Evolutionary conservation across 2,329 filamentous ascomycete genomes (phyloP).

Genomic region (Diaporthe batatas): DNA sequence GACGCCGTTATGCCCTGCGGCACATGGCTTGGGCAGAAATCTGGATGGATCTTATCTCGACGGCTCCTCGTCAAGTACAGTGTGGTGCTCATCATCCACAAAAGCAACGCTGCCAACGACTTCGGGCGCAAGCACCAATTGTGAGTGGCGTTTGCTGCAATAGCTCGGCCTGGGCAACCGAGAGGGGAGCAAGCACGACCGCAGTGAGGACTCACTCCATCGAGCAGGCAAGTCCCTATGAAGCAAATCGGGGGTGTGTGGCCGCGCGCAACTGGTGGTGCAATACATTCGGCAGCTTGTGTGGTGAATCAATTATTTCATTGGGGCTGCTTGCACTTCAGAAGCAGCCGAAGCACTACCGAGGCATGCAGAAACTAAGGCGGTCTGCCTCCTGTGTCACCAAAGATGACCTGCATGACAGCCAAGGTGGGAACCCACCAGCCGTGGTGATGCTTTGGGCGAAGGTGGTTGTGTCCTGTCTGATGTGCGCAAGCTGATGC

Average conservation of each 20-base stretch:
- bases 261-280: background rate
- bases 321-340: constrained; percentile 7
- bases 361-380: constrained; percentile 3
- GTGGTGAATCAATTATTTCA: background rate
- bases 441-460: background rate
- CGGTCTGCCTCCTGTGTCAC: background rate
- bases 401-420: background rate
- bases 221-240: background rate
- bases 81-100: constrained; percentile 2
- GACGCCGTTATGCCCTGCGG: background rate
- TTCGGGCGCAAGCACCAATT: background rate
- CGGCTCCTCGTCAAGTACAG: background rate
- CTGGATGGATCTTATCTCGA: constrained; percentile 9
- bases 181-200: background rate
- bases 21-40: background rate
- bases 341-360: constrained; percentile 26
- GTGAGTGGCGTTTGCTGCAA: background rate
- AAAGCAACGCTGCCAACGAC: background rate
- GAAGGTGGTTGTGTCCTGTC: background rate
- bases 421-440: background rate
- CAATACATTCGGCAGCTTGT: background rate
- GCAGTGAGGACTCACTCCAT: background rate
- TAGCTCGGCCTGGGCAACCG: background rate
- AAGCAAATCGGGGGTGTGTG: background rate
- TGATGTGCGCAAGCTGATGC: background rate